A percentile compares a stretch with the other conserved stretches of the same genome.
These are phyloP conservation scores for Ashbya aceris DNA, from an alignment of 1,139 yeast species.

Conservation along the genomic window DNA sequence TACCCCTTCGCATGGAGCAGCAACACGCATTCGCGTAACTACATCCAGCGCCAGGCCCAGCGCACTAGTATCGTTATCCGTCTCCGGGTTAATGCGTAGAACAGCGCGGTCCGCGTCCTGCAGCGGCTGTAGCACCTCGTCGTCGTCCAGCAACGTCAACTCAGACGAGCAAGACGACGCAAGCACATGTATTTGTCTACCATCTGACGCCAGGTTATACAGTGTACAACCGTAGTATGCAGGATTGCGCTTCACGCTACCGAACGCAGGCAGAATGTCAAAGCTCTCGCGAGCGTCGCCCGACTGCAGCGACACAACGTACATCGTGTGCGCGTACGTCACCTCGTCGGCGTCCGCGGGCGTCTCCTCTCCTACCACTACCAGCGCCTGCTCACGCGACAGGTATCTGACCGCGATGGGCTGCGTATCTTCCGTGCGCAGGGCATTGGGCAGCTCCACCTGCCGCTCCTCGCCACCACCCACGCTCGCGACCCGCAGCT, in stretches of 20 bases:
- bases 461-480: neutral
- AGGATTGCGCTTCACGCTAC: constrained; percentile 41
- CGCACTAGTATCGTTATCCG: constrained; percentile 60
- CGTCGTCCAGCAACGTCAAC: constrained; percentile 35
- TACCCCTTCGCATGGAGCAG: constrained; percentile 49
- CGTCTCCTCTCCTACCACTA: constrained; percentile 15
- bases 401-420: constrained; percentile 12
- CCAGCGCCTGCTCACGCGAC: neutral
- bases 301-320: constrained; percentile 14
- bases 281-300: constrained; percentile 31
- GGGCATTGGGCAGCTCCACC: constrained; percentile 6
- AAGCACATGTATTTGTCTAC: constrained; percentile 34
- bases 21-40: constrained; percentile 35
- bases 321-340: constrained; percentile 20
- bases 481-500: neutral
- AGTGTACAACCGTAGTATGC: constrained; percentile 40
- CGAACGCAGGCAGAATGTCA: constrained; percentile 54
- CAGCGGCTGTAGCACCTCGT: constrained; percentile 33
- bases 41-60: constrained; percentile 61
- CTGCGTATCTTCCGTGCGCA: constrained; percentile 12
- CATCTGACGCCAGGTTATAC: constrained; percentile 36
- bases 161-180: constrained; percentile 61
- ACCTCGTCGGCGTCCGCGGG: constrained; percentile 17
- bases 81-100: constrained; percentile 56
- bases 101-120: constrained; percentile 67